Base-by-base conservation (phyloP, 257 asterid genomes). In the Avicennia marina region DNA sequence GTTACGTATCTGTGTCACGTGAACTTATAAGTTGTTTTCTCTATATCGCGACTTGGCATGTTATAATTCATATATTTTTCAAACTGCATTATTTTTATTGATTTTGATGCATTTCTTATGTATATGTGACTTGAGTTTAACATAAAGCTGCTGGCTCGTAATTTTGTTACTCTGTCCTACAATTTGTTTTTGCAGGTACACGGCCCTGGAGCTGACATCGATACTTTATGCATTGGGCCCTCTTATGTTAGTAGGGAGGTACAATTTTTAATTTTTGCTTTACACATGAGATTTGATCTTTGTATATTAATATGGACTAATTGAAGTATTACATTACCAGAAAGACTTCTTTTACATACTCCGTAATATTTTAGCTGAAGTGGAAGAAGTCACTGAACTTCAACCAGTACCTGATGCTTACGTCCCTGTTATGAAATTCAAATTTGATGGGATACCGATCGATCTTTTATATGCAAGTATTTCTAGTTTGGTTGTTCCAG, bases 361-460 rank as follows among this genome's bases (percentile, higher is more conserved):
- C 67, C 96, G 81, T 50, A 73, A 78, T 73, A 85, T 75, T 34
- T 83, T 91, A 67, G 71, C 75, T 13, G 87, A 72, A 65, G 73
- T 76, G 75, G 93, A 81, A 47, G 96, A 86, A 70, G 90, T 88
- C 58, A 53, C 93, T 27, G 98, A 91, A 72, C 78, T 91, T 53
- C 98, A 83, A 58, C 94, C 95, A 25, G 94, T 85, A 38, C 98
- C 96, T n/a, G 97, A 88, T 75, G 98, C 96, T 64, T 95, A 85
- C 40, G 98, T 88, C 15, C 96, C 98, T 31, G 95, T 83, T 44
- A 83, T 91, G 97, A 91, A 79, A 65, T 91, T 91, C 77, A 91
- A 91, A 75, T 74, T 88, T 64, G 94, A 85, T 77, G 98, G 98
- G 57, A 79, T 91, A 69, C 83, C 97, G 12, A 83, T 91, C 59